These are phyloP conservation scores for Parsonsia alboflavescens DNA, from an alignment of 257 asterid species.

Conservation along the genomic window DNA sequence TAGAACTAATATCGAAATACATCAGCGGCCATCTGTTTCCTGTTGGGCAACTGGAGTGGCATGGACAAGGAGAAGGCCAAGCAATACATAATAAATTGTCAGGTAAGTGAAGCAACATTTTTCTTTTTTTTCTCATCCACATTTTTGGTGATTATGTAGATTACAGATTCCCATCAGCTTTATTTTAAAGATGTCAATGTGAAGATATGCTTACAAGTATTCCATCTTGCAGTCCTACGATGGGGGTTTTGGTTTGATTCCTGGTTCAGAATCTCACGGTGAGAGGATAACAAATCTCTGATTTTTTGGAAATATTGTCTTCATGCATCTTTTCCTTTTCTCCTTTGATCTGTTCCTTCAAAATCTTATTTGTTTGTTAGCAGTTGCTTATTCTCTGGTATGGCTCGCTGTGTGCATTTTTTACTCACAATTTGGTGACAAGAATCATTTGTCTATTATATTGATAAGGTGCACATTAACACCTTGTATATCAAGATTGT, in stretches of 20 bases:
- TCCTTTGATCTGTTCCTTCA: background rate
- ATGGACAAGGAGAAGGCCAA: conserved; percentile 76
- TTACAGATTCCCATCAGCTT: conserved; percentile 2
- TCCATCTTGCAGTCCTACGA: conserved; percentile 77
- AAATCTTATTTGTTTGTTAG: background rate
- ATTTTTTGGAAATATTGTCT: background rate
- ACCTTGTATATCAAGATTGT: background rate
- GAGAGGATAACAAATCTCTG: conserved; percentile 34
- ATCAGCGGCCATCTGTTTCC: conserved; percentile 78
- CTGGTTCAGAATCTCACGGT: conserved; percentile 98
- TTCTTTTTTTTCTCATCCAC: background rate
- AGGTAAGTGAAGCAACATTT: conserved; percentile 37
- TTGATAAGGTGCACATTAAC: background rate
- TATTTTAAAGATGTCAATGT: conserved; percentile 16
- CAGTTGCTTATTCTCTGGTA: background rate
- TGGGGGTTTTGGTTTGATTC: conserved; percentile 90
- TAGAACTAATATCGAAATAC: conserved; percentile 20
- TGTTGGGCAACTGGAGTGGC: conserved; percentile 89
- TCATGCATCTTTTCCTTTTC: background rate
- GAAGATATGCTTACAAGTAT: conserved; percentile 6
- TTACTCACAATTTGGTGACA: background rate
- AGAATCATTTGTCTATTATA: background rate
- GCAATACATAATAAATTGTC: conserved; percentile 74
- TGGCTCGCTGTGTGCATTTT: background rate
- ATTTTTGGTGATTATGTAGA: background rate